phyloP scores from a whole-genome alignment of 192 early-diverging fungal species.

The Gamsiella multidivaricata region DNA sequence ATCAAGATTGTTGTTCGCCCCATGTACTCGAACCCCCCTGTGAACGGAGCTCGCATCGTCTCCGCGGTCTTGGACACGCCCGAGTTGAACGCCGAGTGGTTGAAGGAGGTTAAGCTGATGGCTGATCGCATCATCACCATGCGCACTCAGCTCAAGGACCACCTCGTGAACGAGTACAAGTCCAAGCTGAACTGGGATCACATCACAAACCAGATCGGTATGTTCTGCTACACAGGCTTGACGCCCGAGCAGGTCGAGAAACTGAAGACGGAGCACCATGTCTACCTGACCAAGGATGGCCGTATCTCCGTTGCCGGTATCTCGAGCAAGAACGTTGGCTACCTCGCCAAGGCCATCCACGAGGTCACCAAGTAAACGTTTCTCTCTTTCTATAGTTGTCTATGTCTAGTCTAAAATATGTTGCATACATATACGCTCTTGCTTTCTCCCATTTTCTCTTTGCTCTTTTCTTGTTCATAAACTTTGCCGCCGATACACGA shows the following conservation, averaged over 20 bases:
- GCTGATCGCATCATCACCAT: conserved; percentile 96
- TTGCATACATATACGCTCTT: no score
- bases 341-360: conserved; percentile 96
- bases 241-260: conserved; percentile 84
- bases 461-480: not conserved
- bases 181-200: conserved; percentile 88
- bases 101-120: conserved; percentile 94
- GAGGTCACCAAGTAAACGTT: conserved; percentile 86
- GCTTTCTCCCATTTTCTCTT: conserved; percentile 3
- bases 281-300: conserved; percentile 95
- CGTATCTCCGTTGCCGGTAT: conserved; percentile 98
- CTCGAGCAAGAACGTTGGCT: conserved; percentile 91
- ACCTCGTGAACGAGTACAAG: conserved; percentile 87
- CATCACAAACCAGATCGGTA: conserved; percentile 96
- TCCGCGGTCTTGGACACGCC: conserved; percentile 83
- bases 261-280: conserved; percentile 83
- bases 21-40: conserved; percentile 99
- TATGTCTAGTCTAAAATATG: no score
- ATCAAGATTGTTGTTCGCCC: conserved; percentile 96
- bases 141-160: conserved; percentile 79
- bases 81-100: conserved; percentile 86
- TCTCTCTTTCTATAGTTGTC: no score
- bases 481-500: no score
- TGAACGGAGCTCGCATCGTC: conserved; percentile 94
- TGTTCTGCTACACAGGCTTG: conserved; percentile 98